Evolutionary conservation across 495 filamentous ascomycete genomes (phyloP), one percentile per base, ranked within the genome.

Genomic region (Hypoxylon cercidicola): DNA sequence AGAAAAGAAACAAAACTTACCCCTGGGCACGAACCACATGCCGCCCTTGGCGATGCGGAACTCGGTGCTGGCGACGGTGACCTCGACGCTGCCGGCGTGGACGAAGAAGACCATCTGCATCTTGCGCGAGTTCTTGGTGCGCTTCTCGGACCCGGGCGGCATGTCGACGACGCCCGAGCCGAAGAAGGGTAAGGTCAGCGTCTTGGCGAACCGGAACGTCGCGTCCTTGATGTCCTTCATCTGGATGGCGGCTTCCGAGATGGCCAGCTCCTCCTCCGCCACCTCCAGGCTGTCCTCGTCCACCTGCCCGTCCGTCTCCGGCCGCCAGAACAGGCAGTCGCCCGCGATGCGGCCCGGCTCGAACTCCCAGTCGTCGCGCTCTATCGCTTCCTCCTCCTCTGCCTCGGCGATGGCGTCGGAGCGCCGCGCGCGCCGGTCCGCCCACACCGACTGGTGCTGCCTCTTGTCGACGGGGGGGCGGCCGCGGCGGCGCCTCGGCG

Each of bases 61-160:
- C 63, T 81, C 81, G n/a, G 87, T 90, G n/a, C 89, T 88, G 61
- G 90, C 90, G 11, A 98, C 85, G 46, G 86, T 88, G 20, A 91
- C 91, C 65, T 80, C 74, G 34, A 97, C 92, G 47, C 87, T 84
- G 6, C 95, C 95, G 18, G 81, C 75, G 57, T 90, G 86, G 28
- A 99, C 89, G 73, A 95, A 97, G 72, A 99, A 97, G 0, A 90
- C 89, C 88, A 98, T 91, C 64, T 97, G 93, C 89, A 97, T 97
- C 75, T 89, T 92, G 51, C 94, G 85, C 4, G 89, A 88, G 69
- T 96, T 97, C 81, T 98, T 99, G 15, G 87, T 84, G 63, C 89
- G 84, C 83, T 99, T 99, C 47, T 88, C 82, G 15, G 88, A 88
- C 3, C 89, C 88, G 1, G 91, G 88, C 5, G 92, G 91, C 15